Percentiles rank a stretch among this genome's conserved stretches.
Conservation (phyloP, 2,329 filamentous ascomycete genomes). For the Coniella vitis region DNA sequence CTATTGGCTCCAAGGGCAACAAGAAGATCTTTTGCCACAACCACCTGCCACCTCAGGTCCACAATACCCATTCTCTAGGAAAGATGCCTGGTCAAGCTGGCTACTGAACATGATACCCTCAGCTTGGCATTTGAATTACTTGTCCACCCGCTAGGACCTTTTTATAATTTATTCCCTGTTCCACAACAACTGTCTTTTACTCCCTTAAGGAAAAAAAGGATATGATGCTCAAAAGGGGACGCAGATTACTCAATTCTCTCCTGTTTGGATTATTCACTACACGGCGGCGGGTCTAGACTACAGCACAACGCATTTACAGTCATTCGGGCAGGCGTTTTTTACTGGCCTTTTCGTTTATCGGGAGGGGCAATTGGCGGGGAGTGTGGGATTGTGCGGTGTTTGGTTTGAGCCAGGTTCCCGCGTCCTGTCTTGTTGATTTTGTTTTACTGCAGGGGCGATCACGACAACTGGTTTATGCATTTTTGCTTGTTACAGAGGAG, state of each 20-base stretch:
- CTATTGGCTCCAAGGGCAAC: slow-evolving; percentile 31
- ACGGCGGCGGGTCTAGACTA: slow-evolving; percentile 1
- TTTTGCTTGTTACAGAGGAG: too few species aligned
- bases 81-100: slow-evolving; percentile 51
- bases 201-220: neutral
- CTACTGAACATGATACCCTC: slow-evolving; percentile 29
- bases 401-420: too few species aligned
- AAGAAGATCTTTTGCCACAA: slow-evolving; percentile 54
- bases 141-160: neutral
- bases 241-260: neutral
- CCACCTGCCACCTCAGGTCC: slow-evolving; percentile 44
- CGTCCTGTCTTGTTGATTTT: too few species aligned
- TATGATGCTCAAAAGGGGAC: too few species aligned
- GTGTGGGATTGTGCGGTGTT: too few species aligned
- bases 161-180: neutral
- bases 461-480: too few species aligned
- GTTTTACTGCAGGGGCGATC: too few species aligned
- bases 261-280: neutral
- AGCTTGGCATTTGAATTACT: neutral
- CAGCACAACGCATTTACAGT: slow-evolving; percentile 1
- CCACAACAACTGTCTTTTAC: neutral
- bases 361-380: too few species aligned
- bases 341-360: neutral
- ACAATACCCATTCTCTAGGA: slow-evolving; percentile 40
- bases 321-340: slow-evolving; percentile 1